Base-by-base conservation (phyloP, 139 green algal species). In the Coelastrella sp. region DNA sequence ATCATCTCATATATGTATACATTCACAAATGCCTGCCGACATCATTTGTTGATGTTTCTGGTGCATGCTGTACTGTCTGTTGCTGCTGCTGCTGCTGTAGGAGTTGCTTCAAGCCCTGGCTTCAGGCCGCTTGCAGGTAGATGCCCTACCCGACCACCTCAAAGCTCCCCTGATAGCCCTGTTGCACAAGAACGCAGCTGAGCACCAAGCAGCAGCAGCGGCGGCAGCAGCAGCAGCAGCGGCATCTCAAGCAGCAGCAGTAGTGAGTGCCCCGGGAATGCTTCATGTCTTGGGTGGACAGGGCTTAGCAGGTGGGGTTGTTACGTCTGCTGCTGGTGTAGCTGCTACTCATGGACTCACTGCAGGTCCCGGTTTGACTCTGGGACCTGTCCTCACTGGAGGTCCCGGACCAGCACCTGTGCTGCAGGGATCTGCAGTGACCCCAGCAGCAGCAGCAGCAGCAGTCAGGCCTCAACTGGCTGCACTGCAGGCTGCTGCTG, bases 401-500 rank as follows among this genome's bases (percentile, higher is more conserved):
- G 83, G 27, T 17, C 9, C 24, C 35, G 57, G n/a, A 56, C n/a
- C 59, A 68, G 82, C 56, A 60, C 27, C 56, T 24, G 22, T 58
- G n/a, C 63, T 27, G 72, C 25, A 74, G 49, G 85, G n/a, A 61
- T 15, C 57, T 24, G 20, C 24, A 58, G 74, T 15, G 72, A 17
- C 80, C 24, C 58, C 58, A 22, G 80, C 90, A 89, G 88, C 73
- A 80, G n/a, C 88, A 91, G 17, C 24, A 68, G 79, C 82, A 84
- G 60, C 60, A 22, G 56, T 59, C 15, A 65, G 17, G 12, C 6
- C 19, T 4, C 25, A 27, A 24, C 35, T 49, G 35, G 68, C 72
- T 59, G 80, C 76, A 58, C 24, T 25, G 24, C 25, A 35, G 35
- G 63, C 65, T n/a, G 85, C 74, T 27, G 87, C 82, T 74, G 82